Conservation (phyloP, 2,329 filamentous ascomycete species). For the Scedosporium aurantiacum region DNA sequence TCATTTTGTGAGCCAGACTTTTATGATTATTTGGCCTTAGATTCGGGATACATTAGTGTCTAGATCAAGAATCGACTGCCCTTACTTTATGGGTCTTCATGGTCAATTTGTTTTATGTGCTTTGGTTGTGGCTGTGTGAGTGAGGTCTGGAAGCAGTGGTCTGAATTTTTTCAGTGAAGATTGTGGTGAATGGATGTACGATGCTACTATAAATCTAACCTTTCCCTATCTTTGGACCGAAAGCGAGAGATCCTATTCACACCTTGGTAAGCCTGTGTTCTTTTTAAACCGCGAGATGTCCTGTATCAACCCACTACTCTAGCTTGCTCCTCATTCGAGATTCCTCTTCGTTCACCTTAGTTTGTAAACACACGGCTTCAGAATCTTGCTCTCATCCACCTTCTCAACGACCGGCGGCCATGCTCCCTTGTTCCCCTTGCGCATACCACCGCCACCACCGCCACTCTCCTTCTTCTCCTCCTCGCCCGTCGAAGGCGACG, state of each 20-base stretch:
- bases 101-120: background rate
- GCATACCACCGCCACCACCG: constrained; percentile 25
- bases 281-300: no score
- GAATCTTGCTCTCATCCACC: constrained; percentile 50
- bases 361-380: constrained; percentile 97
- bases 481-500: constrained; percentile 65
- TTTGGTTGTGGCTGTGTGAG: no score
- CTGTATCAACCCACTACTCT: no score
- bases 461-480: constrained; percentile 46
- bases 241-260: no score
- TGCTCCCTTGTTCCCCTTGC: constrained; percentile 34
- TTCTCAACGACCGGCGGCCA: constrained; percentile 44
- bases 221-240: no score
- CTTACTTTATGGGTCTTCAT: background rate
- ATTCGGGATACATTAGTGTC: background rate
- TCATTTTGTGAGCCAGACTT: background rate
- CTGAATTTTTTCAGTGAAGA: no score
- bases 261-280: no score
- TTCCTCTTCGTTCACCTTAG: constrained; percentile 43
- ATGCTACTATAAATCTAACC: no score
- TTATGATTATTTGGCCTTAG: background rate
- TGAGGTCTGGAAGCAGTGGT: no score
- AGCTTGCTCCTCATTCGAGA: background rate
- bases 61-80: background rate
- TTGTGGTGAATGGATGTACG: no score